Evolutionary conservation across 352 stramenopile genomes (phyloP).

Genomic region (Globisporangium cystogenes): DNA sequence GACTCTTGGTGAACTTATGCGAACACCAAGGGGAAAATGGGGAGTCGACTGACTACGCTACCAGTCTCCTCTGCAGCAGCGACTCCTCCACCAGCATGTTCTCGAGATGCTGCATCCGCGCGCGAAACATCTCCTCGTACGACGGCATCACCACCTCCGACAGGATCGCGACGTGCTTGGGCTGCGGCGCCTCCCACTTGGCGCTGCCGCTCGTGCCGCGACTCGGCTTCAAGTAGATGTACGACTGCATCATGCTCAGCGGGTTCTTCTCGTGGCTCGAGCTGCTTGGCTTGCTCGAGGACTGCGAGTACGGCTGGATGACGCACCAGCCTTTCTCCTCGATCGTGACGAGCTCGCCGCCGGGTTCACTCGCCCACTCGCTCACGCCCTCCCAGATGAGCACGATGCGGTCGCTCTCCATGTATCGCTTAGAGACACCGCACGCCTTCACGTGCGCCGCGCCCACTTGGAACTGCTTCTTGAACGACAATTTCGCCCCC

Average conservation of each 20-base stretch:
- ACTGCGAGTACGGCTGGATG: slow-evolving; percentile 3
- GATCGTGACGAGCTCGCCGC: slow-evolving; percentile 5
- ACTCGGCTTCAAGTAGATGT: slow-evolving; percentile 5
- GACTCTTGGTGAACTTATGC: too few species aligned
- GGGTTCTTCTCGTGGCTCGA: background rate
- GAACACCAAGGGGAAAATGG: too few species aligned
- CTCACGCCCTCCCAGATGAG: slow-evolving; percentile 9
- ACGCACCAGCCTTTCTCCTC: slow-evolving; percentile 11
- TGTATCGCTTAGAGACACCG: slow-evolving; percentile 7
- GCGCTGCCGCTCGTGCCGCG: background rate
- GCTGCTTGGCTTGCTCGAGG: background rate
- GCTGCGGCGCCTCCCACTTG: background rate
- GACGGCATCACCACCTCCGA: slow-evolving; percentile 10
- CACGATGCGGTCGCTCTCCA: slow-evolving; percentile 7
- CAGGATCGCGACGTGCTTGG: slow-evolving; percentile 9
- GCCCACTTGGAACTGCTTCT: slow-evolving; percentile 7
- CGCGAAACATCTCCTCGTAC: slow-evolving; percentile 5
- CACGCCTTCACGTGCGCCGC: background rate
- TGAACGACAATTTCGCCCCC: slow-evolving; percentile 1
- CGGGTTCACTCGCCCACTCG: slow-evolving; percentile 5
- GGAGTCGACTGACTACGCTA: too few species aligned
- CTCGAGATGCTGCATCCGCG: slow-evolving; percentile 12
- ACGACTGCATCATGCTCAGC: slow-evolving; percentile 10
- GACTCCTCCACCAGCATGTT: slow-evolving; percentile 12
- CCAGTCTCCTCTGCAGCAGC: background rate